phyloP scores from a whole-genome alignment of 1,284 basidiomycete genomes.

The Chalciporus sp. region DNA sequence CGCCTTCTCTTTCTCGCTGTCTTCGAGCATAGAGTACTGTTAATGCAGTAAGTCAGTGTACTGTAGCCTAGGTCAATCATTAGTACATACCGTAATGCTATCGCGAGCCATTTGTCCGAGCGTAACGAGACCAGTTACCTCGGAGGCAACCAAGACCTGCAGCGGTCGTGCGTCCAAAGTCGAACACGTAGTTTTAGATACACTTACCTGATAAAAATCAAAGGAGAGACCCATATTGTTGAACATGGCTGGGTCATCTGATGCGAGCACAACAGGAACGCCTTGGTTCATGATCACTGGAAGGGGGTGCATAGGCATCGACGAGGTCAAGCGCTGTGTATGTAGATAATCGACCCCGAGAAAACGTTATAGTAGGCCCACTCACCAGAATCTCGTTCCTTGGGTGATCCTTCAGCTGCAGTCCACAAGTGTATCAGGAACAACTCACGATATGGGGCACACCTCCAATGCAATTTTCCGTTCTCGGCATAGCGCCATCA shows the following conservation, averaged over 20 bases:
- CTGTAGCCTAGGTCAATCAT: neutral
- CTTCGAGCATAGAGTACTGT: constrained; percentile 55
- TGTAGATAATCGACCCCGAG: neutral
- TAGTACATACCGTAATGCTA: constrained; percentile 54
- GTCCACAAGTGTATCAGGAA: constrained; percentile 3
- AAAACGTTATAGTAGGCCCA: neutral
- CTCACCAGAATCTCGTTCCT: constrained; percentile 69
- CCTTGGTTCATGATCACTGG: constrained; percentile 67
- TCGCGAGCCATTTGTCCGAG: constrained; percentile 60
- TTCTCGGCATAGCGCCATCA: constrained; percentile 66
- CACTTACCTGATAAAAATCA: constrained; percentile 23
- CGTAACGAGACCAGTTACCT: constrained; percentile 61
- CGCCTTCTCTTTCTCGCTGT: constrained; percentile 48
- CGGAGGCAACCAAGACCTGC: constrained; percentile 64
- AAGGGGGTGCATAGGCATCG: constrained; percentile 73
- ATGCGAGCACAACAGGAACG: constrained; percentile 65
- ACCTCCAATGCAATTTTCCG: constrained; percentile 68
- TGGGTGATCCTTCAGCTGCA: neutral
- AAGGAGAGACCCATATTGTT: constrained; percentile 71
- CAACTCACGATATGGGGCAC: constrained; percentile 64
- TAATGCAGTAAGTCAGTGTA: neutral
- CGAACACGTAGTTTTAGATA: neutral
- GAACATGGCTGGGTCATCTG: constrained; percentile 73
- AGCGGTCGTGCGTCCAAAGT: neutral
- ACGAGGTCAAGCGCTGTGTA: constrained; percentile 65